Evolutionary conservation across 2,329 filamentous ascomycete species (phyloP), one percentile per base, ranked within the genome.

Genomic region (Colletotrichum tropicale): DNA sequence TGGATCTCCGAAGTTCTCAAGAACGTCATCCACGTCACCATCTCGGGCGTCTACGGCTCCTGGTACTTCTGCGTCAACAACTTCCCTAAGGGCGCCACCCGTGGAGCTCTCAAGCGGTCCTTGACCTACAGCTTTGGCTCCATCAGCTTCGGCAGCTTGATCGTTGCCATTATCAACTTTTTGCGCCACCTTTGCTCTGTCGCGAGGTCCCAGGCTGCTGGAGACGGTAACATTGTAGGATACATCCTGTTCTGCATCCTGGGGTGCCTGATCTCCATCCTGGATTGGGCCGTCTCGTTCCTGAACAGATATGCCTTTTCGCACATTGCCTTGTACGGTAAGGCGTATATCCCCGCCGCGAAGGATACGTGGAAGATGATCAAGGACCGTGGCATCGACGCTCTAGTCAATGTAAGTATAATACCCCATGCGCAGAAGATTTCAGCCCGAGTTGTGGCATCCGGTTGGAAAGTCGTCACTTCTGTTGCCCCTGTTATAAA

Each of bases 1-100:
- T 98, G 96, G 96, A 93, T 98, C 78, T 94, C 94, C 3, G 96
- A 98, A 83, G 96, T 94, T 90, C 87, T 98, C 80, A 98, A 98
- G 87, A 98, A 98, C 85, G 96, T 95, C 1, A 95, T 98, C 62
- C 96, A 98, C 82, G 94, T 94, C 3, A 96, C 93, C 28, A 94
- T 98, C 74, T 94, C 95, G 0, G 96, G 96, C 1, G 93, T 98
- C 1, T 98, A 98, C 80, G 96, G 95, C 2, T 94, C 94, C 1
- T 98, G 96, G 96, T 98, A 98, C 86, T 98, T 98, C 83, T 94
- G 91, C 77, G 85, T 91, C 1, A 86, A 89, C 73, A 90, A 92
- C 58, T 94, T 95, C 80, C 95, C 96, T 34, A 93, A 91, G 77
- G 93, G 93, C 13, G 93, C 95, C 1, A 98, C 96, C 1, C 91